These are phyloP conservation scores for Citrullus colocynthis DNA, from an alignment of 306 rosid genomes.

Conservation along the genomic window DNA sequence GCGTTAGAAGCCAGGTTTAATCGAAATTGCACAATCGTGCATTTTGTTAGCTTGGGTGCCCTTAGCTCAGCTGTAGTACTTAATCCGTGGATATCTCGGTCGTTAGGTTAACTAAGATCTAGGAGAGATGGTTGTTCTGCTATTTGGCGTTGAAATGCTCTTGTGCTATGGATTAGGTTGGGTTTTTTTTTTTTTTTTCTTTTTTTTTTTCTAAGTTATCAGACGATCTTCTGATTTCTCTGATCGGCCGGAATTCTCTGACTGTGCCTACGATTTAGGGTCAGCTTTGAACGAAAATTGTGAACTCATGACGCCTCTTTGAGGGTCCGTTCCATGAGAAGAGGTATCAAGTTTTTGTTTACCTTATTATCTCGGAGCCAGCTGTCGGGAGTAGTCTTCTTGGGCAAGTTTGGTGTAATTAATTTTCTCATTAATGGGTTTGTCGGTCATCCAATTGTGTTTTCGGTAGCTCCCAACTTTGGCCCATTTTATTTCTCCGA, in stretches of 20 bases:
- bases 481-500: constrained; percentile 6
- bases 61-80: not conserved
- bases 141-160: not conserved
- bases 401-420: constrained; percentile 4
- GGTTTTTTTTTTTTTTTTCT: not conserved
- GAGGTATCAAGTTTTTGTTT: constrained; percentile 9
- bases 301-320: not conserved
- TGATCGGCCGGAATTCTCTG: constrained; percentile 5
- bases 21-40: not conserved
- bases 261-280: not conserved
- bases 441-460: constrained; percentile 19
- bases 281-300: not conserved
- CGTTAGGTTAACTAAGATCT: not conserved
- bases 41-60: not conserved
- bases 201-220: not conserved
- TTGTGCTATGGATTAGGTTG: not conserved
- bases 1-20: not conserved
- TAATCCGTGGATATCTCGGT: not conserved
- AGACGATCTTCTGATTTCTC: not conserved
- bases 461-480: constrained; percentile 5
- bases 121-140: not conserved
- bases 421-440: constrained; percentile 16
- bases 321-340: constrained; percentile 1
- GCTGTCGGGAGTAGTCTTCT: constrained; percentile 14
- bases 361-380: constrained; percentile 10